Evolutionary conservation across 495 filamentous ascomycete genomes (phyloP), one percentile per base, ranked within the genome.

Genomic region (Physcia stellaris): DNA sequence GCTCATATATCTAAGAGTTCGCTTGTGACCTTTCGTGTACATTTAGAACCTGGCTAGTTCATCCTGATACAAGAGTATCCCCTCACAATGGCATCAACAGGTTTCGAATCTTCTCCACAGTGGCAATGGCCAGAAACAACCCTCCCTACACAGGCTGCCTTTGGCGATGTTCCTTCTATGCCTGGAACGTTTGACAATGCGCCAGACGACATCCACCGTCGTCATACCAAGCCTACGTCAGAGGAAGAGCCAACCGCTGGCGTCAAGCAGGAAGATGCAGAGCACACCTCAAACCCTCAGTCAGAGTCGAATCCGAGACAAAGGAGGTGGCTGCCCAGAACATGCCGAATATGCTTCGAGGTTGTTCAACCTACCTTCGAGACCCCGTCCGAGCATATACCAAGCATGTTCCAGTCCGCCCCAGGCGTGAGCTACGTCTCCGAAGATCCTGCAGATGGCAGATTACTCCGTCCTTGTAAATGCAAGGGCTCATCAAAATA

Each of bases 271-370:
- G 49, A 59, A 45, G n/a, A n/a, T n/a, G n/a, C n/a, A n/a, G n/a
- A n/a, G n/a, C n/a, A n/a, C n/a, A n/a, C n/a, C n/a, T n/a, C n/a
- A n/a, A n/a, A n/a, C n/a, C n/a, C n/a, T n/a, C n/a, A n/a, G n/a
- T n/a, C n/a, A n/a, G n/a, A n/a, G n/a, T n/a, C n/a, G n/a, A n/a
- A n/a, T n/a, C n/a, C n/a, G n/a, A n/a, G n/a, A n/a, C n/a, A n/a
- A n/a, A 66, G 59, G 42, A 65, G 70, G 47, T 86, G 79, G 53
- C 64, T 67, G 19, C 67, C 79, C 18, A 75, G 86, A 31, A 79
- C 71, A 39, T 98, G 90, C 56, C 83, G 90, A 36, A 98, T 98
- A 46, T 98, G 90, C 53, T 66, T 94, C 32, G 90, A 95, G 45
- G 77, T 67, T 1, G 83, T 94, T 19, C 59, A 75, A 24, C 83